Evolutionary conservation across 441 rosid genomes (phyloP), one percentile per base, ranked within the genome.

Genomic region (Hura crepitans): DNA sequence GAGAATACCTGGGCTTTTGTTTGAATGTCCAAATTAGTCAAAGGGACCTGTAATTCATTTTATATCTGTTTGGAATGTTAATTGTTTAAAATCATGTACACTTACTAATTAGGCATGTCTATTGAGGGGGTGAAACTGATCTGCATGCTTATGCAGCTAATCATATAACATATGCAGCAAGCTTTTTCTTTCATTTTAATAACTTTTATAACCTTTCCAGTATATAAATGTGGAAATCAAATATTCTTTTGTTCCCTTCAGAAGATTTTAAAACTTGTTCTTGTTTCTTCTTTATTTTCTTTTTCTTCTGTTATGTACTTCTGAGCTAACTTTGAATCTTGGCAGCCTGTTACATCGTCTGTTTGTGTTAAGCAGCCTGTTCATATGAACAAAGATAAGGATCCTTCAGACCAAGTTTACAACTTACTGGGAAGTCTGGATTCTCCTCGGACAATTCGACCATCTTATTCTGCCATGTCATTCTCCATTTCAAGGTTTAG

Each of bases 401-500:
- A 53, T 43, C 55, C 69, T 72, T 33, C 64, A n/a, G 55, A 55
- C 35, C 63, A 63, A 31, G 54, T 20, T 33, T 66, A 47, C 20
- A n/a, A 13, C 59, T 66, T 49, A 59, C 25, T 27, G 0, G 56
- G 60, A 46, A 66, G 42, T 58, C 61, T 58, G 42, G 54, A 39
- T 73, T 22, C 54, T 42, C 47, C 66, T 37, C 46, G 14, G 58
- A 30, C 77, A 77, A 50, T 82, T 71, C 75, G 11, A 72, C 84
- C 72, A 68, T 80, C 84, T 69, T 80, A 79, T 71, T 84, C 93
- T 20, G 57, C 82, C 18, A 66, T 84, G 79, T 82, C 91, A 55
- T 78, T 74, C 73, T 71, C 89, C 56, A 28, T 81, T 68, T 85
- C 86, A 56, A 74, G 87, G 79, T 75, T 75, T 30, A 81, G 79